A percentile compares a stretch with the other conserved stretches of the same genome.
Conservation (phyloP, 805 yeast species). For the Myxozyma vanderwaltii region DNA sequence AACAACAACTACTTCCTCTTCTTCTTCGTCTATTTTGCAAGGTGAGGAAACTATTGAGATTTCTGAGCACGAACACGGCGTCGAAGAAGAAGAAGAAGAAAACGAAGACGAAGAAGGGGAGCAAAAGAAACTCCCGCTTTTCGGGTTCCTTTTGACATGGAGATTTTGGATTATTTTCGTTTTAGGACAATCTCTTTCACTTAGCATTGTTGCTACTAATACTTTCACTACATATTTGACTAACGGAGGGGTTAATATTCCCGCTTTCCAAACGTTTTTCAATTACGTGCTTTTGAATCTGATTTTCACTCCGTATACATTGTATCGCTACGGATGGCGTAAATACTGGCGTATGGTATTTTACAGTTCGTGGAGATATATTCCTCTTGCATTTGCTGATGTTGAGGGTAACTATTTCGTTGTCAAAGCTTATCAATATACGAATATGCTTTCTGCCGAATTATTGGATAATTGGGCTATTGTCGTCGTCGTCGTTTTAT, state of each 20-base stretch:
- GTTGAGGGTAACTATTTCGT: constrained; percentile 53
- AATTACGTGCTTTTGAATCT: constrained; percentile 46
- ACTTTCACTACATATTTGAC: constrained; percentile 48
- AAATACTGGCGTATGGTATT: constrained; percentile 41
- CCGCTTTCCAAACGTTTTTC: constrained; percentile 50
- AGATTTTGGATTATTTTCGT: constrained; percentile 48
- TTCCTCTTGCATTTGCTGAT: constrained; percentile 49
- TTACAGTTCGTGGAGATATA: constrained; percentile 49
- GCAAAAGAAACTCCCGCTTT: constrained; percentile 2
- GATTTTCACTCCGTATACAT: constrained; percentile 46
- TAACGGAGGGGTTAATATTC: constrained; percentile 45
- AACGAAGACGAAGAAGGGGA: background rate
- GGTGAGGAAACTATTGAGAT: background rate
- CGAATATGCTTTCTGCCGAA: constrained; percentile 49
- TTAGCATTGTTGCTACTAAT: constrained; percentile 48
- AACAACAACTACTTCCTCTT: background rate
- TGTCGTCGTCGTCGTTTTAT: constrained; percentile 48
- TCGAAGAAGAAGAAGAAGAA: background rate
- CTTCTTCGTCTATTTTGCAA: background rate
- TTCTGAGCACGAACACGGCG: no score
- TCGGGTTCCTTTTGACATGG: constrained; percentile 40
- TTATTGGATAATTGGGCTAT: constrained; percentile 51
- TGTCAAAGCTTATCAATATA: constrained; percentile 49
- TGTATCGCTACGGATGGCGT: constrained; percentile 46
- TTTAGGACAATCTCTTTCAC: constrained; percentile 48